phyloP scores from a whole-genome alignment of 2,329 filamentous ascomycete species.

The Aspergillus glaucus region DNA sequence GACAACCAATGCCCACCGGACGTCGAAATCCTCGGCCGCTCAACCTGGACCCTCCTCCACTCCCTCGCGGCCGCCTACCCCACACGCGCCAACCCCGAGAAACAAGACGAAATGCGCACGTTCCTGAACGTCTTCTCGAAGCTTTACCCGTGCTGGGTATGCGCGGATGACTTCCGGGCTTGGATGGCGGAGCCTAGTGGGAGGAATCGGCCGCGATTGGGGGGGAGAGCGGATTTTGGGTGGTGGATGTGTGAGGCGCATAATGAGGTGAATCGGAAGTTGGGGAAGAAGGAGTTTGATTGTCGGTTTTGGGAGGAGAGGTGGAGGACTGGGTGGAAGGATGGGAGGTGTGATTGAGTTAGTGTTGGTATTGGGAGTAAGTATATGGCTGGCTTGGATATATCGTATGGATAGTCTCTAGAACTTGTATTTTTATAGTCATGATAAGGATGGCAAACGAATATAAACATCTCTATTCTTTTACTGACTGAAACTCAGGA shows the following conservation, averaged over 20 bases:
- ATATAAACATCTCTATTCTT: not conserved
- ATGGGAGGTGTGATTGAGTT: slow-evolving; percentile 56
- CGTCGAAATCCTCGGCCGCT: slow-evolving; percentile 77
- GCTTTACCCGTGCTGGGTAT: slow-evolving; percentile 92
- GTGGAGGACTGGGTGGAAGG: slow-evolving; percentile 81
- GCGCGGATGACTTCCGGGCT: slow-evolving; percentile 79
- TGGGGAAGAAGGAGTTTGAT: slow-evolving; percentile 88
- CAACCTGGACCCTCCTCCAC: slow-evolving; percentile 90
- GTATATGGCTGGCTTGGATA: slow-evolving; percentile 1
- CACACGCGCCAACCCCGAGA: slow-evolving; percentile 54
- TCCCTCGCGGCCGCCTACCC: slow-evolving; percentile 86
- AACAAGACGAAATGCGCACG: slow-evolving; percentile 68
- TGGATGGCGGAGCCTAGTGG: slow-evolving; percentile 62
- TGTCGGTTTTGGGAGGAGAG: slow-evolving; percentile 86
- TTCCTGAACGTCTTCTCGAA: slow-evolving; percentile 79
- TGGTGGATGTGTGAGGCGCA: slow-evolving; percentile 48
- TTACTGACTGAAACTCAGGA: not conserved
- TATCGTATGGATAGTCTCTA: not conserved
- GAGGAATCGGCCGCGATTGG: slow-evolving; percentile 57
- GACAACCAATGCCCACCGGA: slow-evolving; percentile 78
- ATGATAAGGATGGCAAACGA: no score
- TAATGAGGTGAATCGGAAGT: slow-evolving; percentile 56
- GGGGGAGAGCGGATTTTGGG: slow-evolving; percentile 43
- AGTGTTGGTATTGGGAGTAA: not conserved
- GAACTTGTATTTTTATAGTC: no score